Base-by-base conservation (phyloP, 1,284 basidiomycete species). In the Apiotrichum montevideense region DNA sequence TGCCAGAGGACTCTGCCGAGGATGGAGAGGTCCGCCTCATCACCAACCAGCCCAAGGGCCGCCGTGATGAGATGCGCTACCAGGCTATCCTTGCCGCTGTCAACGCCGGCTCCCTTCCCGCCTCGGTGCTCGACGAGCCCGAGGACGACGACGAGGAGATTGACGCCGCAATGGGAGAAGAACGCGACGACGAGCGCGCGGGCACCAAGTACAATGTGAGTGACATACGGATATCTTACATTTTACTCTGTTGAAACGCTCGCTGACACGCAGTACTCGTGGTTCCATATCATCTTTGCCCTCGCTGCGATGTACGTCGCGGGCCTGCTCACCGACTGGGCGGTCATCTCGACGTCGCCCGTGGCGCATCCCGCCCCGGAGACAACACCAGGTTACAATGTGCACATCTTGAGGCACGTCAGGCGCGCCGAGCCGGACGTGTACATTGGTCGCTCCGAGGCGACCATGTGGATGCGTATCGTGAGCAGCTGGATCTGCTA, bases 381-480 rank as follows among this genome's bases (percentile, higher is more conserved):
- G 34, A 52, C 56, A 32, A 58, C 54, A 41, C 34, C 47, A n/a
- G 35, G n/a, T 29, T 21, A 55, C 37, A 21, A 54, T 11, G 40
- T 29, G 8, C 29, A 43, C n/a, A 61, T 47, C 48, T 34, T 52
- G 33, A 14, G 10, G 6, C 43, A 44, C 15, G 21, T 15, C 37
- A 49, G 40, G 47, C 41, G 53, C 54, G 57, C 55, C 54, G 71
- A 75, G 42, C 66, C 66, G 39, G 87, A 95, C 66, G 91, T 97
- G 39, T 93, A 90, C 76, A 98, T 98, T 57, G 95, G 95, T 29
- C 85, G 92, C 48, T 95, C 91, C 9, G 89, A 93, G 70, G 87
- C 90, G 4, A 92, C 95, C 3, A 98, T 99, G 95, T 98, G 96
- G 95, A 98, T 98, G 90, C 82, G 96, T 5, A 83, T 98, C 46